Evolutionary conservation across 2,329 filamentous ascomycete genomes (phyloP), one percentile per base, ranked within the genome.

Genomic region (Epichloe typhina): DNA sequence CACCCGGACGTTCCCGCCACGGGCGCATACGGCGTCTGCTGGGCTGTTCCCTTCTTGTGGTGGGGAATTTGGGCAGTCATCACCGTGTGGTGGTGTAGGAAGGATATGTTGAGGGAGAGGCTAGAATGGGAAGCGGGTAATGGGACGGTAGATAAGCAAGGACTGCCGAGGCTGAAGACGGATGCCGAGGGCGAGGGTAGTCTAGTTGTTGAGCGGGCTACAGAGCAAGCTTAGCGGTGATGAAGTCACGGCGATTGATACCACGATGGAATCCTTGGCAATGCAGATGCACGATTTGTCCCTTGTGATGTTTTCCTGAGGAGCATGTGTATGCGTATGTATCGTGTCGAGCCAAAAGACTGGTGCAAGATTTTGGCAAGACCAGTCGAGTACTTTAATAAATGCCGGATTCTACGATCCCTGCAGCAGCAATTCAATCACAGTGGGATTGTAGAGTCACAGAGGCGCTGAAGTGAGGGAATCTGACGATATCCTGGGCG

Each of bases 21-120:
- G 3, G 66, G 37, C 6, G 63, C 66, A 1, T 69, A 69, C 48
- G 67, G 67, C 40, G 52, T 69, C 12, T 66, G 65, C 53, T 69
- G 67, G 67, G 62, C 65, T 8, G 65, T 67, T n/a, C 67, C 67
- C 1, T 69, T 69, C 47, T 48, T 69, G 6, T 69, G 66, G 66
- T 57, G 59, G 17, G 53, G 49, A 4, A 5, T 68, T 5, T 69
- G 67, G 67, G 65, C 61, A 3, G 39, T 57, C 40, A 64, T 68
- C 23, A 61, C 64, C 4, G 62, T 68, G 31, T 50, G 53, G 33
- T 66, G 63, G 66, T 69, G 67, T 50, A 69, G 68, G 57, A 51
- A 50, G 35, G 62, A 66, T 5, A 68, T 69, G 66, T 58, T 61
- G 5, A 55, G 60, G 33, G 67, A 69, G 53, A 60, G 66, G 26